Evolutionary conservation across 2,329 filamentous ascomycete species (phyloP), one percentile per base, ranked within the genome.

Genomic region (Raffaelea arxii): DNA sequence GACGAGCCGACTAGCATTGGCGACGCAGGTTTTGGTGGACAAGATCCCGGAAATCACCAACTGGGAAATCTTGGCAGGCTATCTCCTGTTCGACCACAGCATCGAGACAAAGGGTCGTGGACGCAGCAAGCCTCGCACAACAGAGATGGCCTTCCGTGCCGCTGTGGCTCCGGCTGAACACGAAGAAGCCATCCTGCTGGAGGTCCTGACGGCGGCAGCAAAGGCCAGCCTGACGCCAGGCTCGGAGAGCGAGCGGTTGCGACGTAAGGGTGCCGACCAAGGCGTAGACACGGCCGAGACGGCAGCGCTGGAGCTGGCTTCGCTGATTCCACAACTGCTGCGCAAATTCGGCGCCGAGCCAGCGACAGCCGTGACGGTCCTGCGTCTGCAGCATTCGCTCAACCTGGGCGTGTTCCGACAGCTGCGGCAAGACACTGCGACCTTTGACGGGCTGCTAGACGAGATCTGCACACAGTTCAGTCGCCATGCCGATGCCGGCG

Each of bases 381-480:
- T 98, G 22, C 80, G 88, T 25, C 70, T 98, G 38, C 87, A 94
- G 60, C 87, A 91, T 58, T 79, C 86, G 35, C 78, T 98, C 21
- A 86, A 95, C 54, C 74, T 96, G 1, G 85, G 91, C 36, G 78
- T 90, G 21, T 94, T 97, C 59, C 84, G 90, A 59, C 86, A 94
- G 58, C 70, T 97, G 32, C 83, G 90, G 44, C 89, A 95, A 60
- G 88, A 94, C 54, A 80, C 87, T 1, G 82, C 84, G 2, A 83
- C 81, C 2, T 94, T 94, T 59, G 78, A 82, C 6, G 80, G 83
- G 21, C 69, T 97, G 25, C 71, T 98, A 2, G 89, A 95, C 55
- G 90, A 96, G 57, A 88, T 97, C 55, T 89, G 86, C 62, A 88
- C 87, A 48, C 92, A 98, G 57, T 97, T 98, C 66, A 81, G 85